Conservation (phyloP, 2,329 filamentous ascomycete species). For the Penicillium psychrosexuale region DNA sequence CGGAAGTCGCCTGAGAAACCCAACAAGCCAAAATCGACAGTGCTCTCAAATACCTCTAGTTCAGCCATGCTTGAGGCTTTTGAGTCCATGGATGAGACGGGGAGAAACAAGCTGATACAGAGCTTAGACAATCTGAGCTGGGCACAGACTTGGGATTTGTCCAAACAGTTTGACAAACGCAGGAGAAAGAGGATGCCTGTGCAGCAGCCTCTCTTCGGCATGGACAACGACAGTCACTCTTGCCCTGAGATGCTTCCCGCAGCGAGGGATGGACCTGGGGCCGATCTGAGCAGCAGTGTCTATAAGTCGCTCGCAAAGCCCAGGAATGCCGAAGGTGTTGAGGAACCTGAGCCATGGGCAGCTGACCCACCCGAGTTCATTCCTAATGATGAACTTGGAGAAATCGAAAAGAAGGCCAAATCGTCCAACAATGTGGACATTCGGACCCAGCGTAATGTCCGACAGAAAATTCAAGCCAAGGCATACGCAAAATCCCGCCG, state of each 20-base stretch:
- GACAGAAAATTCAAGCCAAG: not conserved
- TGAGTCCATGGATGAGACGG: not conserved
- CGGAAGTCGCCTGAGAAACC: not conserved
- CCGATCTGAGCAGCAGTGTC: constrained; percentile 20
- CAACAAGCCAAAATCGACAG: not conserved
- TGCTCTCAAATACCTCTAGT: not conserved
- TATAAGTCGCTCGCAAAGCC: constrained; percentile 15
- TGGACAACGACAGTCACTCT: constrained; percentile 2
- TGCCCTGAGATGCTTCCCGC: constrained; percentile 21
- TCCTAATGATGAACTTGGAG: not conserved
- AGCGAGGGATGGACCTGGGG: constrained; percentile 30
- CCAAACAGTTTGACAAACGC: not conserved
- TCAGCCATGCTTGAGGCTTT: not conserved
- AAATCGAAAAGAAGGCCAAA: not conserved
- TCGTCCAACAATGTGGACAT: not conserved
- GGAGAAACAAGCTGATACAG: not conserved
- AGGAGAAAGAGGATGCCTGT: not conserved
- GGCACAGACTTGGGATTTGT: not conserved
- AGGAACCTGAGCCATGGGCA: not conserved
- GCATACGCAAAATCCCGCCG: not conserved
- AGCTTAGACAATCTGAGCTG: not conserved
- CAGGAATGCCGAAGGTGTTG: not conserved
- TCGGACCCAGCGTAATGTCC: not conserved
- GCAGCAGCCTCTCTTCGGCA: not conserved
- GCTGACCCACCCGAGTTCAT: not conserved